A percentile compares a stretch with the other conserved stretches of the same genome.
These are phyloP conservation scores for Heritiera fomes DNA, from an alignment of 345 rosid genomes.

Conservation along the genomic window DNA sequence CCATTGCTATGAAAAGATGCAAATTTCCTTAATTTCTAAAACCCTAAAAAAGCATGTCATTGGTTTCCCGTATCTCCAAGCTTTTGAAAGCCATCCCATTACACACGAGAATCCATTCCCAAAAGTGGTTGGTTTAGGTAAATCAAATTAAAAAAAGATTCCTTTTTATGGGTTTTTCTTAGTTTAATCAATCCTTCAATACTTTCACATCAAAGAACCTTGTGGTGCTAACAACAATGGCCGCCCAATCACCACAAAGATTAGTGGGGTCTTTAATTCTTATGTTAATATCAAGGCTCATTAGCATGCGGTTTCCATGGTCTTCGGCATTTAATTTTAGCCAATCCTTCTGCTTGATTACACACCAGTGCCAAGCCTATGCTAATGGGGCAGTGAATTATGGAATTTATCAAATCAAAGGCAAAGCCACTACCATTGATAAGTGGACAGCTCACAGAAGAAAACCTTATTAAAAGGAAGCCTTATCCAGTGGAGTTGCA, in stretches of 20 bases:
- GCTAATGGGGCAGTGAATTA: slow-evolving; percentile 26
- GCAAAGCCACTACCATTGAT: slow-evolving; percentile 41
- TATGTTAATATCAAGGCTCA: background rate
- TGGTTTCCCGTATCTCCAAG: slow-evolving; percentile 6
- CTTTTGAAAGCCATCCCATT: slow-evolving; percentile 20
- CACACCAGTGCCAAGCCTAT: slow-evolving; percentile 22
- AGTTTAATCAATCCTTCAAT: background rate
- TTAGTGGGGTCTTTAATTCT: slow-evolving; percentile 21
- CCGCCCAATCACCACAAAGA: slow-evolving; percentile 20
- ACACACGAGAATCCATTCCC: background rate
- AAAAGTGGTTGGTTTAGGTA: slow-evolving; percentile 31
- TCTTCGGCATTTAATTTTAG: slow-evolving; percentile 6
- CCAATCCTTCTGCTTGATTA: slow-evolving; percentile 26
- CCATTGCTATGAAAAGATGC: slow-evolving; percentile 16
- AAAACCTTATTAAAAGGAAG: slow-evolving; percentile 17
- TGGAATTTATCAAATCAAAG: slow-evolving; percentile 11
- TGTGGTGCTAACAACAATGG: background rate
- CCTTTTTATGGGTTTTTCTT: background rate
- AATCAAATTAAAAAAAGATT: background rate
- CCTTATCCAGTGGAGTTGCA: slow-evolving; percentile 48
- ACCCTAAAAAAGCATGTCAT: background rate
- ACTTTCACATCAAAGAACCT: background rate
- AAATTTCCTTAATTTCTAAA: slow-evolving; percentile 1
- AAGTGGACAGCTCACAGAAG: slow-evolving; percentile 54
- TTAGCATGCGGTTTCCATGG: slow-evolving; percentile 15